phyloP scores from a whole-genome alignment of 371 early-diverging fungal species.

The Actinomucor elegans region DNA sequence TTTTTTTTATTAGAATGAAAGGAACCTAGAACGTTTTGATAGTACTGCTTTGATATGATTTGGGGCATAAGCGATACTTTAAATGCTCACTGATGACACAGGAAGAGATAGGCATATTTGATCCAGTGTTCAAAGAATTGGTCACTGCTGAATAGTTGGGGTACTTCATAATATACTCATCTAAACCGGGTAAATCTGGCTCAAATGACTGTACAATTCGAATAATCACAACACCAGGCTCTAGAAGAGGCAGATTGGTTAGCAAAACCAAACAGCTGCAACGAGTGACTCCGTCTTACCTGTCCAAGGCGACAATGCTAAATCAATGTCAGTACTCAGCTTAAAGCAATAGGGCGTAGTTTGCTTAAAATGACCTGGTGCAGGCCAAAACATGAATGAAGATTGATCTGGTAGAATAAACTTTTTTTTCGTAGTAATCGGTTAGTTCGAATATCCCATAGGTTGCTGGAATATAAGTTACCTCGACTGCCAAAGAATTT shows the following conservation, averaged over 20 bases:
- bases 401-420: conserved; percentile 40
- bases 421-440: too few species aligned
- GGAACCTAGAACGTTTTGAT: too few species aligned
- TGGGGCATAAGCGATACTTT: conserved; percentile 14
- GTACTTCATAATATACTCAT: conserved; percentile 43
- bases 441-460: too few species aligned
- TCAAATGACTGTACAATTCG: conserved; percentile 47
- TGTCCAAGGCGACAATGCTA: conserved; percentile 38
- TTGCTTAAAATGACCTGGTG: conserved; percentile 35
- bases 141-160: conserved; percentile 18
- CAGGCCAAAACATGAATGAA: conserved; percentile 40
- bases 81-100: conserved; percentile 26
- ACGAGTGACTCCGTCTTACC: conserved; percentile 17
- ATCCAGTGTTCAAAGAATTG: background rate
- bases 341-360: conserved; percentile 38
- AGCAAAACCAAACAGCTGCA: background rate
- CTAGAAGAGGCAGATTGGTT: background rate
- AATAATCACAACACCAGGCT: conserved; percentile 26
- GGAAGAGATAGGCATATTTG: conserved; percentile 8
- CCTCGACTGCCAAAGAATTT: conserved; percentile 43
- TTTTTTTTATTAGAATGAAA: too few species aligned
- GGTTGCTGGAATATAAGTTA: conserved; percentile 10
- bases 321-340: conserved; percentile 29
- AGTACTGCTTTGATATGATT: background rate
- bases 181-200: conserved; percentile 45